Conservation (phyloP, 2,329 filamentous ascomycete genomes). For the Akanthomyces uredinophilus region DNA sequence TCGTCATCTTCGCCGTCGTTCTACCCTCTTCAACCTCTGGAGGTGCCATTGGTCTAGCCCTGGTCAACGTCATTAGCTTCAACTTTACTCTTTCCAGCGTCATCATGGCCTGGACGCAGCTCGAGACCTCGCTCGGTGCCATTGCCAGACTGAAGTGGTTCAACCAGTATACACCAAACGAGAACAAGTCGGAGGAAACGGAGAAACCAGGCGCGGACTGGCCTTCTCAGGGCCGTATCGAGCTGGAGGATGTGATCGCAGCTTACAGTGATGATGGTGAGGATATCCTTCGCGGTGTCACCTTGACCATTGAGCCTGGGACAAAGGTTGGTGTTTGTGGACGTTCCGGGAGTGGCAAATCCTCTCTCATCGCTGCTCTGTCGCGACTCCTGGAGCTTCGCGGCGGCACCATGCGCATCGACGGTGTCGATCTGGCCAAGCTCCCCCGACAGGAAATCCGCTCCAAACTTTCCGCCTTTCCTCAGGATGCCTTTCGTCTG, state of each 20-base stretch:
- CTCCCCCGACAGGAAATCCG: conserved; percentile 40
- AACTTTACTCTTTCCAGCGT: conserved; percentile 28
- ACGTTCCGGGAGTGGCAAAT: conserved; percentile 48
- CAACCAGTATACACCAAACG: conserved; percentile 22
- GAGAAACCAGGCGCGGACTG: conserved; percentile 20
- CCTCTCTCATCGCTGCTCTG: conserved; percentile 41
- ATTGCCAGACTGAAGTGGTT: conserved; percentile 32
- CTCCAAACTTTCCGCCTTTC: conserved; percentile 37
- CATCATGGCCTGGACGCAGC: conserved; percentile 31
- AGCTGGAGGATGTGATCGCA: conserved; percentile 24
- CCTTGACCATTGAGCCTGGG: conserved; percentile 27
- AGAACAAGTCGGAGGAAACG: conserved; percentile 20
- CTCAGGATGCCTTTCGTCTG: conserved; percentile 44
- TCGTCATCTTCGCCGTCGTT: conserved; percentile 10
- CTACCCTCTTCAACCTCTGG: conserved; percentile 1
- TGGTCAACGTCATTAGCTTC: conserved; percentile 26
- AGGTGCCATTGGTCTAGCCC: conserved; percentile 16
- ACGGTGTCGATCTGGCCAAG: conserved; percentile 35
- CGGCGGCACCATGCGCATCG: conserved; percentile 35
- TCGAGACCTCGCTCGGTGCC: conserved; percentile 34
- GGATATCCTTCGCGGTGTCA: conserved; percentile 17
- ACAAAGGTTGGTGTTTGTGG: conserved; percentile 47
- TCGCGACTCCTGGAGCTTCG: conserved; percentile 43
- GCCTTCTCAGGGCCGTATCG: conserved; percentile 24
- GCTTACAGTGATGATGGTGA: conserved; percentile 19